Evolutionary conservation across 1,139 yeast genomes (phyloP).

Genomic region (Pichia sp.): DNA sequence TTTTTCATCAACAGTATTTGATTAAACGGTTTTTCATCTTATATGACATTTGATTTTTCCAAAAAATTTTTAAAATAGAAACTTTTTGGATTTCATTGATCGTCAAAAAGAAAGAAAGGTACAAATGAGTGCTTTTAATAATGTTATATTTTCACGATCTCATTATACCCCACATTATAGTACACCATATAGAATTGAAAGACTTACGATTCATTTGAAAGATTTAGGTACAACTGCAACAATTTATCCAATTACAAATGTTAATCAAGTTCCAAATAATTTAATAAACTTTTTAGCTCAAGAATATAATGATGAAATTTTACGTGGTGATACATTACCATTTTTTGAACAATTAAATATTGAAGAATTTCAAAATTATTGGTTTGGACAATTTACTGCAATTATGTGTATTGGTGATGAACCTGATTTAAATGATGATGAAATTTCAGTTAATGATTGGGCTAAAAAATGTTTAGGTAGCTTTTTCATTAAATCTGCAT

Average conservation of each 20-base stretch:
- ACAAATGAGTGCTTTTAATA: constrained; percentile 29
- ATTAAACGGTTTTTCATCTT: no score
- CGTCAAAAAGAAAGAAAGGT: no score
- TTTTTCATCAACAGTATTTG: no score
- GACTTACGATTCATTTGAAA: constrained; percentile 63
- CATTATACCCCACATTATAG: constrained; percentile 27
- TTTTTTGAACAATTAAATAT: constrained; percentile 70
- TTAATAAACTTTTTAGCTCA: constrained; percentile 77
- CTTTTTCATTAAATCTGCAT: constrained; percentile 78
- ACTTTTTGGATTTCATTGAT: neutral
- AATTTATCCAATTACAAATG: constrained; percentile 72
- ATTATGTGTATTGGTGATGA: constrained; percentile 81
- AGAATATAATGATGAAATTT: constrained; percentile 90
- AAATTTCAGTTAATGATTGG: constrained; percentile 55
- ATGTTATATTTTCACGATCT: constrained; percentile 25
- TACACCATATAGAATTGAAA: constrained; percentile 23
- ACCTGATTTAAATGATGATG: constrained; percentile 48
- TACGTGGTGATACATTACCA: constrained; percentile 82
- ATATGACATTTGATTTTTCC: neutral
- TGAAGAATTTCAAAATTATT: constrained; percentile 69
- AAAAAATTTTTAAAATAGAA: no score
- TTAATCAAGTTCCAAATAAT: constrained; percentile 64
- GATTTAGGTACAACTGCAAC: constrained; percentile 93
- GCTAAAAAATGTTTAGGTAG: constrained; percentile 86
- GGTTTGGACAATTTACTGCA: constrained; percentile 86